Base-by-base conservation (phyloP, 148 eudicot genomes). In the Chenopodium berlandieri region DNA sequence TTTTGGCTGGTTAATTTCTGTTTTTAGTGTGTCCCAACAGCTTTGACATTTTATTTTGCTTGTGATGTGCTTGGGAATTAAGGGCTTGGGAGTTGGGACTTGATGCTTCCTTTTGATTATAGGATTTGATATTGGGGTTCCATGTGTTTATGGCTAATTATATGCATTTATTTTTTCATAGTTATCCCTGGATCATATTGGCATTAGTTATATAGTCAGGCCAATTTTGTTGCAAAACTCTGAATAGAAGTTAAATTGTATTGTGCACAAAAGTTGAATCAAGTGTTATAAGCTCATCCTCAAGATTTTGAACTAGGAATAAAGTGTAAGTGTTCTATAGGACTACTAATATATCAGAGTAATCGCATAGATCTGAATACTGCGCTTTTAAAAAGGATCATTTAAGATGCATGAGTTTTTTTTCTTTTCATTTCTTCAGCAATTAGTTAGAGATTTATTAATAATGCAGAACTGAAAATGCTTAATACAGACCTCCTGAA, bases 51-150 rank as follows among this genome's bases (percentile, higher is more conserved):
- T 37, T 40, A 22, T 40, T 27, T 63, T 60, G 30, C 22, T 62
- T 37, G 32, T 47, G 62, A 46, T 1, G 30, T 44, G 30, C 44
- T 73, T 46, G 16, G 70, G 60, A 40, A 40, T 17, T 46, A 8
- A 73, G 40, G 44, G 71, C 34, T 62, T n/a, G 60, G 77, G 17
- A 73, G 19, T 56, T 56, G 60, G 77, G 17, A 73, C 19, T 56
- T 56, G n/a, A 14, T 0, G 54, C 1, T n/a, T 16, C 30, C 31
- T 44, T 37, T 22, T 31, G 34, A 19, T 50, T 79, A n/a, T 65
- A 44, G 47, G 70, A 22, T 37, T 76, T 76, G 31, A 40, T 34
- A 62, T 76, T 20, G 19, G 12, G 50, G 65, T 60, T 40, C 79
- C 22, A 8, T 77, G 3, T 34, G 31, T 79, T 54, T 58, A 22